Evolutionary conservation across 352 stramenopile species (phyloP).

Genomic region (Hyaloperonospora arabidopsidis): DNA sequence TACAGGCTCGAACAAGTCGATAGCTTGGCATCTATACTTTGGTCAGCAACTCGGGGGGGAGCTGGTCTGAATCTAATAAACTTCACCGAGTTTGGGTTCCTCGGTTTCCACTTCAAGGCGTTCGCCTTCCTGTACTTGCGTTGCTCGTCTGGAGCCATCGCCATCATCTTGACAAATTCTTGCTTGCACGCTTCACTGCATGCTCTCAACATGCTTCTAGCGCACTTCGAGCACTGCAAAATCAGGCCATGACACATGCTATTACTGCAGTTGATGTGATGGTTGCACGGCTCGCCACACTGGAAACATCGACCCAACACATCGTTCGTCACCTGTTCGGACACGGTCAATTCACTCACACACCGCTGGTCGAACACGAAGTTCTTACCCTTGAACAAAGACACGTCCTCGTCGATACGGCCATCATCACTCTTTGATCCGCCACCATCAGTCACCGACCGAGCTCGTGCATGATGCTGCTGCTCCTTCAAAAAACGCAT

Average conservation of each 20-base stretch:
- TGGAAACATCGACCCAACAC: constrained; percentile 59
- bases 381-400: constrained; percentile 49
- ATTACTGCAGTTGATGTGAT: constrained; percentile 49
- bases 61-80: constrained; percentile 48
- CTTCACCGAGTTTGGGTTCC: constrained; percentile 49
- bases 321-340: constrained; percentile 48
- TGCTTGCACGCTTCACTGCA: constrained; percentile 49
- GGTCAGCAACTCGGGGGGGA: constrained; percentile 18
- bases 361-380: constrained; percentile 78
- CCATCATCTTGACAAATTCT: constrained; percentile 47
- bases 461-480: constrained; percentile 5
- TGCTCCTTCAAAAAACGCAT: constrained; percentile 41
- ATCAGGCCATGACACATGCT: constrained; percentile 54
- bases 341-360: constrained; percentile 29
- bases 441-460: constrained; percentile 1
- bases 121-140: constrained; percentile 53
- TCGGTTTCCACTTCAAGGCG: constrained; percentile 39
- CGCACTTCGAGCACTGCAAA: constrained; percentile 46
- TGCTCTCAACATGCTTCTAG: constrained; percentile 26
- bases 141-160: constrained; percentile 42
- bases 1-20: neutral
- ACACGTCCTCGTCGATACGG: constrained; percentile 19
- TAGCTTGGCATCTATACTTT: constrained; percentile 6
- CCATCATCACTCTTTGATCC: constrained; percentile 20
- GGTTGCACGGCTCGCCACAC: constrained; percentile 45